Conservation (phyloP, 2,329 filamentous ascomycete genomes). For the Aspergillus tubingensis region DNA sequence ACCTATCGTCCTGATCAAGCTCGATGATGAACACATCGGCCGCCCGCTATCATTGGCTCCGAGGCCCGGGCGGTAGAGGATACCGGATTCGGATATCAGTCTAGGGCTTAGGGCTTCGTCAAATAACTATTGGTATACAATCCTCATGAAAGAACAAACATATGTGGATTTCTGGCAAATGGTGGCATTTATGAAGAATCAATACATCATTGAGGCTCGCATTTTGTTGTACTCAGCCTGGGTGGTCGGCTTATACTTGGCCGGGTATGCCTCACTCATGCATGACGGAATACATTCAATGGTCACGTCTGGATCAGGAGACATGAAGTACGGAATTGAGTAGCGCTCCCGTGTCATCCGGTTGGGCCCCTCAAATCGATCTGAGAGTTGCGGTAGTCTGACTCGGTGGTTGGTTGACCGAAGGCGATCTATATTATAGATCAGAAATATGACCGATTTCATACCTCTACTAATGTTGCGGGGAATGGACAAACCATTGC, state of each 20-base stretch:
- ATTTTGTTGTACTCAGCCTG: slow-evolving; percentile 41
- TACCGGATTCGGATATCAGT: slow-evolving; percentile 10
- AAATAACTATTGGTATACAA: neutral
- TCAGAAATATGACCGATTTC: slow-evolving; percentile 8
- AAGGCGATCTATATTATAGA: slow-evolving; percentile 43
- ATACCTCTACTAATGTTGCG: neutral
- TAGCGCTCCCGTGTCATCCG: slow-evolving; percentile 55
- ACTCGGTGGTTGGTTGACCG: slow-evolving; percentile 59
- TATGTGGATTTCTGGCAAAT: no score
- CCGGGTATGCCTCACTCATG: slow-evolving; percentile 43
- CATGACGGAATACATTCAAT: slow-evolving; percentile 57
- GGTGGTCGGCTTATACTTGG: slow-evolving; percentile 56
- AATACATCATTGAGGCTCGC: slow-evolving; percentile 32
- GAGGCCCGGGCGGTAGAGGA: slow-evolving; percentile 10
- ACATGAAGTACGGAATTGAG: slow-evolving; percentile 63
- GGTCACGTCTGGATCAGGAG: slow-evolving; percentile 51
- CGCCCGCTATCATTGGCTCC: slow-evolving; percentile 9
- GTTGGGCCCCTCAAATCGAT: slow-evolving; percentile 41
- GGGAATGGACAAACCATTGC: slow-evolving; percentile 42
- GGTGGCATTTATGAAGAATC: neutral
- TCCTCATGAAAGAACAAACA: neutral
- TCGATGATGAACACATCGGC: slow-evolving; percentile 18
- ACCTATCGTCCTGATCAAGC: neutral
- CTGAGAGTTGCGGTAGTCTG: slow-evolving; percentile 45
- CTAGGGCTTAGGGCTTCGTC: slow-evolving; percentile 25